Evolutionary conservation across 371 early-diverging fungal genomes (phyloP).

Genomic region (Rhizomucor pusillus): DNA sequence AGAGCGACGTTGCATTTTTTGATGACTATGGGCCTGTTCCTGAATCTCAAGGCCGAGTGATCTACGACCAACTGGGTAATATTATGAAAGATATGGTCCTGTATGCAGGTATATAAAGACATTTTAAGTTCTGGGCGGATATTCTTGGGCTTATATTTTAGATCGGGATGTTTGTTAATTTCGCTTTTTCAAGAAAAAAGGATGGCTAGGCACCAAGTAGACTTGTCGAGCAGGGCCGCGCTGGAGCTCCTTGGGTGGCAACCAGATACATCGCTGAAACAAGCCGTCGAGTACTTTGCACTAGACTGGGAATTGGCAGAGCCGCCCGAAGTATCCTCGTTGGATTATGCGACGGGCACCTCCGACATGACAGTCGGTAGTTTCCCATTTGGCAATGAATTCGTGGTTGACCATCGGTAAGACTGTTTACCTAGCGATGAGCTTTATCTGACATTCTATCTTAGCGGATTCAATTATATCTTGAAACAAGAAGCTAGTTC

Average conservation of each 20-base stretch:
- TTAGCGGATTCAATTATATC: conserved; percentile 44
- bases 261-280: conserved; percentile 34
- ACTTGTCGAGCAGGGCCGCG: conserved; percentile 38
- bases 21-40: conserved; percentile 24
- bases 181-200: too few relatives aligned
- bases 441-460: background rate
- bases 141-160: background rate
- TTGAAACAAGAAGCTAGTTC: conserved; percentile 26
- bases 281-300: conserved; percentile 45
- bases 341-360: conserved; percentile 43
- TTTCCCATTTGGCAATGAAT: conserved; percentile 41
- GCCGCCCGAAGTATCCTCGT: conserved; percentile 40
- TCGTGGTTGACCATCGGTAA: conserved; percentile 42
- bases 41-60: conserved; percentile 9
- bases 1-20: conserved; percentile 33
- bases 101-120: conserved; percentile 31
- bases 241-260: conserved; percentile 35
- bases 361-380: conserved; percentile 26
- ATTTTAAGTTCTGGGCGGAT: too few relatives aligned
- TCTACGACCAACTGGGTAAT: conserved; percentile 18
- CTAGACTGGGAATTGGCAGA: conserved; percentile 50
- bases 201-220: conserved; percentile 28
- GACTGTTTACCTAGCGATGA: background rate
- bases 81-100: conserved; percentile 26
- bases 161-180: background rate